These are phyloP conservation scores for Naganishia kalamii DNA, from an alignment of 768 basidiomycete species.

Conservation along the genomic window DNA sequence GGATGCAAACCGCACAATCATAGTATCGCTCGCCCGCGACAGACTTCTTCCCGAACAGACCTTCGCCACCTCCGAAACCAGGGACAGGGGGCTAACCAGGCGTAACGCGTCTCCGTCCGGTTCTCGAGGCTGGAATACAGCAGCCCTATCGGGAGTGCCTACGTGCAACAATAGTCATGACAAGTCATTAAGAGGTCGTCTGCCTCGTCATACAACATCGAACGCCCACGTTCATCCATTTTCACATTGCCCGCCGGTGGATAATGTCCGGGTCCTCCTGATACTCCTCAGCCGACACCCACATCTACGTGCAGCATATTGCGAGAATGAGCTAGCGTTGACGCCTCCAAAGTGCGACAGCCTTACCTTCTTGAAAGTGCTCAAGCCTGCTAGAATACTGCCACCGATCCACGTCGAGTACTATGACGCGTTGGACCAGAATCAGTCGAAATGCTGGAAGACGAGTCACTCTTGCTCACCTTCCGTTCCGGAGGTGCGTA, in stretches of 20 bases:
- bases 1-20: no score
- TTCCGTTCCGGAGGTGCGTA: conserved; percentile 99
- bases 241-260: conserved; percentile 69
- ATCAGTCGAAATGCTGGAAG: conserved; percentile 2
- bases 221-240: neutral
- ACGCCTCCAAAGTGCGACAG: neutral
- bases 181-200: conserved; percentile 10
- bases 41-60: no score
- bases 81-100: no score
- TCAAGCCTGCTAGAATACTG: conserved; percentile 88
- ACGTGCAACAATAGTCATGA: neutral
- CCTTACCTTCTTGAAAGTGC: conserved; percentile 89
- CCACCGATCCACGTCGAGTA: conserved; percentile 61
- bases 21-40: no score
- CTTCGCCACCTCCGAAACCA: no score
- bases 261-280: conserved; percentile 99
- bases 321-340: conserved; percentile 20
- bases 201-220: conserved; percentile 2
- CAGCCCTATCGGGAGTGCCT: neutral
- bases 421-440: conserved; percentile 18
- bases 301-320: conserved; percentile 63
- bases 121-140: no score
- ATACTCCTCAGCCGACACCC: conserved; percentile 98
- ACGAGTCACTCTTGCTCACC: conserved; percentile 32
- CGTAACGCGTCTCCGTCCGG: no score